Evolutionary conservation across 805 yeast genomes (phyloP).

Genomic region (Ogataea wickerhamii): DNA sequence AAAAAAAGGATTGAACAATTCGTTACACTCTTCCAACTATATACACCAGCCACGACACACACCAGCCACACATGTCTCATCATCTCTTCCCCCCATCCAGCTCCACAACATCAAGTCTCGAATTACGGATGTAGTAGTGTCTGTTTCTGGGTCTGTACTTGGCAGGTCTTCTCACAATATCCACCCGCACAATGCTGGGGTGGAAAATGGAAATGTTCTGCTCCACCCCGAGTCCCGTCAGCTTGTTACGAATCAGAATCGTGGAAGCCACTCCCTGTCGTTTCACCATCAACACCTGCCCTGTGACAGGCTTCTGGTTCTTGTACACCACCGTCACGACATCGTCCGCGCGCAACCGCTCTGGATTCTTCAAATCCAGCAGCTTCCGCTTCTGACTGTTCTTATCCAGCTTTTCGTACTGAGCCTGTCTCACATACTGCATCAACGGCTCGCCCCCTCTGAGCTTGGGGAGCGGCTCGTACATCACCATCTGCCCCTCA

Average conservation of each 20-base stretch:
- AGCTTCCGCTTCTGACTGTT: constrained; percentile 61
- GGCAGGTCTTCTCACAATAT: constrained; percentile 69
- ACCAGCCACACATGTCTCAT: too few relatives aligned
- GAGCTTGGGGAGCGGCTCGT: constrained; percentile 47
- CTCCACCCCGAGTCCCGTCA: constrained; percentile 83
- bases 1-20: too few relatives aligned
- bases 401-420: constrained; percentile 63
- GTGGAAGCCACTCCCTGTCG: constrained; percentile 70
- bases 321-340: constrained; percentile 69
- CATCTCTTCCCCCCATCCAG: constrained; percentile 43
- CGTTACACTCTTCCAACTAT: too few relatives aligned
- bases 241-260: constrained; percentile 76
- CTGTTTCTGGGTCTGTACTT: constrained; percentile 76
- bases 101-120: constrained; percentile 73
- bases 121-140: constrained; percentile 84
- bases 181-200: constrained; percentile 74
- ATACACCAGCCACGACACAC: too few relatives aligned
- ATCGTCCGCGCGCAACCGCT: constrained; percentile 73
- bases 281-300: constrained; percentile 75
- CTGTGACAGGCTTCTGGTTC: constrained; percentile 65
- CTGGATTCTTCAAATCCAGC: constrained; percentile 43
- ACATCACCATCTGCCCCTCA: constrained; percentile 34
- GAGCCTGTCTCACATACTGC: constrained; percentile 45
- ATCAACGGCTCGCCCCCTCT: constrained; percentile 45
- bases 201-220: constrained; percentile 74